Conservation (phyloP, 1,139 yeast genomes). For the Sugiyamaella japonica region DNA sequence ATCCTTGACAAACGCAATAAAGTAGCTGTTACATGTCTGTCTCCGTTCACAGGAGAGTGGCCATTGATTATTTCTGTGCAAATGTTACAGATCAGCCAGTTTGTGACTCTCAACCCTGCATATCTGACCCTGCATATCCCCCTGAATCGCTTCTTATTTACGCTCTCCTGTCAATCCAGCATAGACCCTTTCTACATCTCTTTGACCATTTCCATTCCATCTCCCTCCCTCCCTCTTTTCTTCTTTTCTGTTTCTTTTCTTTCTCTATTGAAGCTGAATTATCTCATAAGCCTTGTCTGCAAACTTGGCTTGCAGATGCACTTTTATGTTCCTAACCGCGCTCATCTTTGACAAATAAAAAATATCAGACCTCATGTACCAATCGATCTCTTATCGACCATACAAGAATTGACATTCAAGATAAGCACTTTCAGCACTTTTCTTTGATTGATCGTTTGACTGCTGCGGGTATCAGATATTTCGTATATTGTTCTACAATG, state of each 20-base stretch:
- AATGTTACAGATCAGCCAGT: no score
- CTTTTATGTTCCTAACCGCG: conserved; percentile 8
- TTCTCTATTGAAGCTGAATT: not conserved
- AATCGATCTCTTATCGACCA: not conserved
- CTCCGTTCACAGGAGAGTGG: no score
- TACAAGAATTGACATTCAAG: not conserved
- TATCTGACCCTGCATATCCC: no score
- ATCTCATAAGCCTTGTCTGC: not conserved
- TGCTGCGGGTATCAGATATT: not conserved
- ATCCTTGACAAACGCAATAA: not conserved
- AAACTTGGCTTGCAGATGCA: conserved; percentile 8
- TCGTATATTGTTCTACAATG: conserved; percentile 2
- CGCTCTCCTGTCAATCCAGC: no score
- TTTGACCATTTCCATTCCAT: no score
- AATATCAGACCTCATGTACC: not conserved
- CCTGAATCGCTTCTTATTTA: no score
- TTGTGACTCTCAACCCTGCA: no score
- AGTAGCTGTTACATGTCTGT: not conserved
- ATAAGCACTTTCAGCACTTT: no score
- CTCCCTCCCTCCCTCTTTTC: not conserved
- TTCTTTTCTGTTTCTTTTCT: not conserved
- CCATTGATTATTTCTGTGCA: no score
- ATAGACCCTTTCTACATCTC: no score
- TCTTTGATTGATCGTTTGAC: no score
- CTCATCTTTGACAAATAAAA: conserved; percentile 1